Conservation (phyloP, 2,329 filamentous ascomycete genomes). For the Thielaviopsis punctulata region DNA sequence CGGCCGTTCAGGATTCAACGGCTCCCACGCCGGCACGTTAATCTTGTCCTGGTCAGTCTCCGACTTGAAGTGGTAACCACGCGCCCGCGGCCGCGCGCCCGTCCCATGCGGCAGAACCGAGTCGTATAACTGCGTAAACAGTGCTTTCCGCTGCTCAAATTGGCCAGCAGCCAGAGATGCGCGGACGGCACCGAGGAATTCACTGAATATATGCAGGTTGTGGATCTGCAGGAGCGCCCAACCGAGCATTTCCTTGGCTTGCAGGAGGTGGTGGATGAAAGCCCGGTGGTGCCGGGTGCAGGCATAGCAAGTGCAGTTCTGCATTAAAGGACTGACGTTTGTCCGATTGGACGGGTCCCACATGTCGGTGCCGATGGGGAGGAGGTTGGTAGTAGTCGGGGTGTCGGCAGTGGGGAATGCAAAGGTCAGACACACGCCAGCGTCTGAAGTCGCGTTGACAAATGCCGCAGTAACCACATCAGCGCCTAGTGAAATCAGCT, state of each 20-base stretch:
- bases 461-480: constrained; percentile 71
- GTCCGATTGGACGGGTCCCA: constrained; percentile 47
- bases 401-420: constrained; percentile 38
- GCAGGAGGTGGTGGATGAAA: constrained; percentile 72
- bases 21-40: constrained; percentile 51
- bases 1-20: constrained; percentile 21
- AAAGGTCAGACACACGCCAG: constrained; percentile 71
- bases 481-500: constrained; percentile 57
- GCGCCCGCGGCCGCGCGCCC: constrained; percentile 59
- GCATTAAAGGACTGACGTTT: constrained; percentile 43
- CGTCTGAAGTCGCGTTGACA: constrained; percentile 56
- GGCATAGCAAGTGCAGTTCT: constrained; percentile 61
- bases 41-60: constrained; percentile 47
- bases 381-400: constrained; percentile 5
- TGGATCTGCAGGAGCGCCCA: constrained; percentile 89
- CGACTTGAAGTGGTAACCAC: constrained; percentile 70
- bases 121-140: constrained; percentile 43
- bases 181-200: constrained; percentile 60
- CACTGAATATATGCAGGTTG: constrained; percentile 57
- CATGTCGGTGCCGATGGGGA: constrained; percentile 59
- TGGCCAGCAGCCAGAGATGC: constrained; percentile 39
- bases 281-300: constrained; percentile 74
- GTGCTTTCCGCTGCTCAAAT: constrained; percentile 37
- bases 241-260: constrained; percentile 88
- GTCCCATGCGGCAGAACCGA: constrained; percentile 53